Evolutionary conservation across 2,329 filamentous ascomycete species (phyloP).

Genomic region (Nannizziopsis arthrosporioides): DNA sequence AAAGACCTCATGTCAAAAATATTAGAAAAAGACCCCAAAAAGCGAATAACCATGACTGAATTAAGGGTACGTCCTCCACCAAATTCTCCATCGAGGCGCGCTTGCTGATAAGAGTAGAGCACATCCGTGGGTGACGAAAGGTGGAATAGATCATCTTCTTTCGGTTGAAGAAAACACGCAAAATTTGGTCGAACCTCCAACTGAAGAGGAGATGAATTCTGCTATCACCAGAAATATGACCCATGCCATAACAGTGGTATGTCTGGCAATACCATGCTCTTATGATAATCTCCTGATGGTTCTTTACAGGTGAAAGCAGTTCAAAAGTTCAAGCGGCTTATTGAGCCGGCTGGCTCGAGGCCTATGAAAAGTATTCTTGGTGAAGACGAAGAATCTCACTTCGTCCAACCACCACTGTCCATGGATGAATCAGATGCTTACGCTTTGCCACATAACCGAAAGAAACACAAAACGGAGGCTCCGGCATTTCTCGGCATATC

Average conservation of each 20-base stretch:
- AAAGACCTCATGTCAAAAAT: slow-evolving; percentile 60
- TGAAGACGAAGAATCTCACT: slow-evolving; percentile 40
- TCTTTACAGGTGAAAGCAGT: slow-evolving; percentile 68
- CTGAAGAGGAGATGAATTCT: slow-evolving; percentile 76
- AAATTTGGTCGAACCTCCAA: slow-evolving; percentile 67
- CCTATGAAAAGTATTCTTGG: slow-evolving; percentile 50
- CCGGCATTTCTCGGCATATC: not conserved
- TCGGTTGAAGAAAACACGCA: slow-evolving; percentile 76
- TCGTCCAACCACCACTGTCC: slow-evolving; percentile 46
- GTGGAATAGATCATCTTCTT: slow-evolving; percentile 65
- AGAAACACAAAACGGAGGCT: slow-evolving; percentile 1
- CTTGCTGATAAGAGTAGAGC: slow-evolving; percentile 43
- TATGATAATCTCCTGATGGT: not conserved
- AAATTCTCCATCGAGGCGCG: not conserved
- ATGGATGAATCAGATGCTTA: slow-evolving; percentile 34
- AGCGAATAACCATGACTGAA: slow-evolving; percentile 70
- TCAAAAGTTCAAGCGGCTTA: slow-evolving; percentile 68
- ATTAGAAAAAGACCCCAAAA: slow-evolving; percentile 72
- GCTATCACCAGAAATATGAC: slow-evolving; percentile 87
- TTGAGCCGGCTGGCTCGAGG: slow-evolving; percentile 45
- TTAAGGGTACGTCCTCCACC: slow-evolving; percentile 54
- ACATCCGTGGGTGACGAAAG: slow-evolving; percentile 84
- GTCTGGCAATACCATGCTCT: slow-evolving; percentile 23
- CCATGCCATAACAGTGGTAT: slow-evolving; percentile 69
- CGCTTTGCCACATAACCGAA: slow-evolving; percentile 30